phyloP scores from a whole-genome alignment of 2,329 filamentous ascomycete species.

The Fusarium armeniacum region DNA sequence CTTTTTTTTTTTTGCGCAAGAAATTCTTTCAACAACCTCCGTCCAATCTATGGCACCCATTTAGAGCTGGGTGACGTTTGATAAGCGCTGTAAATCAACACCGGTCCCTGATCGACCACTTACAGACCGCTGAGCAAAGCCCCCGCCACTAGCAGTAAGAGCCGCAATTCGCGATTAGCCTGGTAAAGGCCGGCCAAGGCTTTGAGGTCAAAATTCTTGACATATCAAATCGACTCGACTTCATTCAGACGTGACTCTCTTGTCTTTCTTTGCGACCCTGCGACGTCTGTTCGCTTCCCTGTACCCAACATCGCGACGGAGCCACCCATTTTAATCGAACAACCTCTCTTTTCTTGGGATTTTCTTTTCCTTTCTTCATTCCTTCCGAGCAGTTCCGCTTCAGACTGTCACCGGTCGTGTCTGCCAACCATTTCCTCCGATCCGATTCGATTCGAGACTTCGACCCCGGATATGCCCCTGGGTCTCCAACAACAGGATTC shows the following conservation, averaged over 20 bases:
- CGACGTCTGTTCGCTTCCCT: constrained; percentile 28
- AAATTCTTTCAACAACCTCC: constrained; percentile 32
- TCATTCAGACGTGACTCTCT: constrained; percentile 24
- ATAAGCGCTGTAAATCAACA: constrained; percentile 15
- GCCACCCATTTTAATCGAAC: constrained; percentile 17
- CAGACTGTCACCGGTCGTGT: constrained; percentile 31
- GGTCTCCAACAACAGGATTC: constrained; percentile 47
- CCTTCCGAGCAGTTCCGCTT: constrained; percentile 28
- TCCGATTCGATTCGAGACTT: constrained; percentile 11
- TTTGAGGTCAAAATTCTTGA: constrained; percentile 41
- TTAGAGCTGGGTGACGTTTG: constrained; percentile 11
- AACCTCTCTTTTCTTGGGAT: constrained; percentile 30
- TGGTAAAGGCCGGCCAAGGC: constrained; percentile 18
- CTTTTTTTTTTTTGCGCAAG: neutral
- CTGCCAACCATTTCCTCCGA: constrained; percentile 16
- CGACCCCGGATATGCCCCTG: constrained; percentile 46
- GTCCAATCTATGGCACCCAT: neutral
- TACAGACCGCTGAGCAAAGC: constrained; percentile 28
- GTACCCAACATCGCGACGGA: constrained; percentile 18
- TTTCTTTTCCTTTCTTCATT: constrained; percentile 21
- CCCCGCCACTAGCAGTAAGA: constrained; percentile 23
- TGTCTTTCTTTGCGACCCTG: constrained; percentile 37
- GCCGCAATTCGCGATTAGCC: constrained; percentile 40
- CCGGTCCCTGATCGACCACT: constrained; percentile 30
- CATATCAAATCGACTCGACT: constrained; percentile 41